Base-by-base conservation (phyloP, 164 flowering plant genomes). In the Liquidambar formosana region DNA sequence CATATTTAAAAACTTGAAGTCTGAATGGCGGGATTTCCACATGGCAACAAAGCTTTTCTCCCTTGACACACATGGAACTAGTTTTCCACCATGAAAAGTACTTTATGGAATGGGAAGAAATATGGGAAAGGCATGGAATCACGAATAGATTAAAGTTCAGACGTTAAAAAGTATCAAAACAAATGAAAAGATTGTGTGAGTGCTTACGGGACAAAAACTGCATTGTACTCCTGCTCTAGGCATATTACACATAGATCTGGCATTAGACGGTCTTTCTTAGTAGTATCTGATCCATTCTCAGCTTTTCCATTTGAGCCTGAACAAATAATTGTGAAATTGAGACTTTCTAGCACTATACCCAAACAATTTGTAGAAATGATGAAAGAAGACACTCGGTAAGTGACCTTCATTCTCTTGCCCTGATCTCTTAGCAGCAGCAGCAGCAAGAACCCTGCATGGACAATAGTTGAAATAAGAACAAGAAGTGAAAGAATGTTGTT, bases 241-340 rank as follows among this genome's bases (percentile, higher is more conserved):
- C 99, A 96, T 84, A 96, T 90, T 53, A 96, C 99, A 77, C 99
- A 93, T 3, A 96, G 77, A 82, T 87, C 90, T 33, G 94, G 96
- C 86, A 93, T 80, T 68, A 69, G 16, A 10, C 66, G 76, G 1
- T 89, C 97, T 74, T 65, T 85, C 72, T 79, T 86, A 16, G 75
- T 63, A 64, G 65, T 71, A 61, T 95, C 93, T 46, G 81, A 51
- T 64, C 81, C 90, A 76, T 64, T 81, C 51, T 90, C 91, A 57
- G 82, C 71, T 45, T 73, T 79, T 68, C 71, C 89, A 77, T 74
- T 73, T 51, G 74, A 53, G 59, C 68, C 91, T 87, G 83, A 51
- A 68, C 66, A 73, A 43, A 69, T 27, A n/a, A 51, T 23, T 49
- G 27, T n/a, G n/a, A n/a, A n/a, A n/a, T n/a, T n/a, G n/a, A n/a